Conservation (phyloP, 2,329 filamentous ascomycete species). For the Exophiala viscosa region DNA sequence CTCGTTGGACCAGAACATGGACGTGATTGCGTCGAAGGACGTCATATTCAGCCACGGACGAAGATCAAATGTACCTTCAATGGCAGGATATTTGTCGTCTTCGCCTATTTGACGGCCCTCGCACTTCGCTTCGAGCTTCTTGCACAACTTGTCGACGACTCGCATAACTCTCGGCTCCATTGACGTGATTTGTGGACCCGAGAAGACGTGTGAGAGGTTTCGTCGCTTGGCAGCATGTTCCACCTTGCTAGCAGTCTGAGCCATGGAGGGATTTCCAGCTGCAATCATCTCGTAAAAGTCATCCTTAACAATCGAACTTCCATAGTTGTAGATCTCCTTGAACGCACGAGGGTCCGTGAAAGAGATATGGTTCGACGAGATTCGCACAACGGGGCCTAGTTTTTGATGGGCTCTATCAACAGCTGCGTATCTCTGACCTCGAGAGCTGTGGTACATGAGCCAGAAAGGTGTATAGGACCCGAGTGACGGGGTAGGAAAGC, state of each 20-base stretch:
- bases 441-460: conserved; percentile 1
- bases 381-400: conserved; percentile 4
- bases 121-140: not conserved
- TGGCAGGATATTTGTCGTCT: conserved; percentile 4
- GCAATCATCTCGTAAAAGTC: conserved; percentile 18
- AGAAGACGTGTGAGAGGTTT: conserved; percentile 14
- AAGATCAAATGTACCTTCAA: conserved; percentile 18
- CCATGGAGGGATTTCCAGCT: conserved; percentile 11
- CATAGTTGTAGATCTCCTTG: conserved; percentile 37
- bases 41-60: conserved; percentile 26
- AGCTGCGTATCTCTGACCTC: not conserved
- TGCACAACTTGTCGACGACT: conserved; percentile 3
- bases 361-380: conserved; percentile 21
- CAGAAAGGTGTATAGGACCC: not conserved
- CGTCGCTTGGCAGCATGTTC: conserved; percentile 10
- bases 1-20: conserved; percentile 13
- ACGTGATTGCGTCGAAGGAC: conserved; percentile 20
- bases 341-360: conserved; percentile 32
- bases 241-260: not conserved
- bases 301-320: conserved; percentile 20
- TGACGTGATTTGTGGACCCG: conserved; percentile 9
- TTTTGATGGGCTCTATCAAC: conserved; percentile 7
- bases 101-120: not conserved
- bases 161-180: conserved; percentile 16
- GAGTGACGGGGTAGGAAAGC: not conserved